Evolutionary conservation across 768 basidiomycete genomes (phyloP).

Genomic region (Boletus insuetus): DNA sequence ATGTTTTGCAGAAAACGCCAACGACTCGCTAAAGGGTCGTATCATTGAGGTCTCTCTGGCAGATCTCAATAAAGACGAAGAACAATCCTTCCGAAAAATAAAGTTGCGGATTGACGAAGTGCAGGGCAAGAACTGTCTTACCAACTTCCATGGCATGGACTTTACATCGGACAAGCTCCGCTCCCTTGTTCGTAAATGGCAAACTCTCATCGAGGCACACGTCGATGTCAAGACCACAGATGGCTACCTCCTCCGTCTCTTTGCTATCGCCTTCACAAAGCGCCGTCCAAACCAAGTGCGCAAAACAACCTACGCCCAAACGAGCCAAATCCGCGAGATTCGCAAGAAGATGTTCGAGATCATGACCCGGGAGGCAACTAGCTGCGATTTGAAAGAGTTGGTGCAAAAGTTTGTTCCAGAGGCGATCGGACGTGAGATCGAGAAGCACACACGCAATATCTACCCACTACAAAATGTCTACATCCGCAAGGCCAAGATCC

Average conservation of each 20-base stretch:
- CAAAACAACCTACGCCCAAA: conserved; percentile 98
- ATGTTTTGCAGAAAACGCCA: conserved; percentile 79
- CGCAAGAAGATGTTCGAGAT: conserved; percentile 99
- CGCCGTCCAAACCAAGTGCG: conserved; percentile 93
- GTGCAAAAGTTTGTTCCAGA: conserved; percentile 99
- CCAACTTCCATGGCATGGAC: conserved; percentile 99
- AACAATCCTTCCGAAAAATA: conserved; percentile 99
- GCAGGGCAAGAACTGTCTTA: conserved; percentile 98
- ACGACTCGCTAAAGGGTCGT: conserved; percentile 96
- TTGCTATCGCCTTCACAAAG: conserved; percentile 99
- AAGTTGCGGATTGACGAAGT: conserved; percentile 96
- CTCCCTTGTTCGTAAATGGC: conserved; percentile 99
- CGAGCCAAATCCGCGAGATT: conserved; percentile 94
- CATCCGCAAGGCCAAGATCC: conserved; percentile 98
- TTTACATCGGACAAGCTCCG: conserved; percentile 99
- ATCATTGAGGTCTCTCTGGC: conserved; percentile 94
- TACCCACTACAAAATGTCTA: conserved; percentile 99
- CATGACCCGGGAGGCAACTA: conserved; percentile 92
- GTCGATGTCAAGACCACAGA: conserved; percentile 99
- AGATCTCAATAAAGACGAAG: conserved; percentile 99
- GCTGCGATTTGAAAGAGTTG: conserved; percentile 95
- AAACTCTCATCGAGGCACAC: conserved; percentile 97
- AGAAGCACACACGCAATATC: conserved; percentile 95
- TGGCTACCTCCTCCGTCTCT: conserved; percentile 98
- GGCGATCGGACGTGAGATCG: conserved; percentile 98